Evolutionary conservation across 768 basidiomycete species (phyloP), one percentile per base, ranked within the genome.

Genomic region (Tylopilus subfusipes): DNA sequence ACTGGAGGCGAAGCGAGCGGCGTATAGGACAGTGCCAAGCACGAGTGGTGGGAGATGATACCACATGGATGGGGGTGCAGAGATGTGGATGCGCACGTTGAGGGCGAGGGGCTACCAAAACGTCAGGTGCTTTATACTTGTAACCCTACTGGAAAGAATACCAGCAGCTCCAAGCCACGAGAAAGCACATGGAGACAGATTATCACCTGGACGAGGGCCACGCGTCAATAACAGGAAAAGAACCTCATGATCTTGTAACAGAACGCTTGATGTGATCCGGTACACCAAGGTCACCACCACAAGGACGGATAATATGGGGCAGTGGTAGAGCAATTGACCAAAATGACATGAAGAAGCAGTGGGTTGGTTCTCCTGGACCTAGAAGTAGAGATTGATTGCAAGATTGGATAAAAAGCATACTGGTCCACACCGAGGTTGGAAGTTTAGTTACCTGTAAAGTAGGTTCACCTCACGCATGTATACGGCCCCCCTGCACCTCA

Each of bases 1-100:
- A 60, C 49, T 60, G 24, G 58, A 55, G 29, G 62, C 70, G 7
- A 38, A 4, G 19, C 9, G 50, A 22, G 50, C 33, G 4, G 22
- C 8, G n/a, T n/a, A 42, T 3, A 61, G 22, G 10, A 62, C 9
- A 6, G 21, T 43, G 40, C 53, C 29, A 18, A 63, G 40, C 19
- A 47, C 33, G 18, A 59, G 38, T 25, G 56, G 16, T 12, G 21
- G 22, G 2, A 18, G 31, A 29, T 8, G 44, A 42, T 24, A 21
- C 50, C 42, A 22, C 58, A 62, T 60, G 10, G 13, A 22, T 34
- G 33, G 9, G 11, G 5, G 31, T 14, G 13, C 13, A 14, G 30
- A 5, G 25, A 51, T 18, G 24, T 21, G 22, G 39, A 24, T n/a
- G 33, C 12, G 19, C 4, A 29, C 18, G 21, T 11, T 14, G 34